Evolutionary conservation across 768 basidiomycete species (phyloP), one percentile per base, ranked within the genome.

Genomic region (Calocybe gangraenosa): DNA sequence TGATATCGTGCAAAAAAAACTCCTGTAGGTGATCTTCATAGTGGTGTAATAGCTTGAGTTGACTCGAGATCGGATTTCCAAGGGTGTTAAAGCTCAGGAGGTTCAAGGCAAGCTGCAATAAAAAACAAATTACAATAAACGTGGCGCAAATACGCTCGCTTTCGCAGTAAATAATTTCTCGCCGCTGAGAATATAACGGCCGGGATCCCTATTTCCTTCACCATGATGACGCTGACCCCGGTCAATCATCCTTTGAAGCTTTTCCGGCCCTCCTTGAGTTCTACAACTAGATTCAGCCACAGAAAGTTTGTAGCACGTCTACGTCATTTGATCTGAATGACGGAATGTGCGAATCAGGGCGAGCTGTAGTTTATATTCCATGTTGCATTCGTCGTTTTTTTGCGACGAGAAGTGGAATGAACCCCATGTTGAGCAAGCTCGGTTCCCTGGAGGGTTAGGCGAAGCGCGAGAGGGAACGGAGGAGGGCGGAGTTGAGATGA

Each of bases 251-350:
- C 80, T 82, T 60, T 89, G 89, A 10, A 98, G 78, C 0, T 92
- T 95, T 55, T 84, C 82, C 32, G 66, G 2, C 87, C 90, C 53
- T 77, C 76, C 47, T 88, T 86, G 52, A 98, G 79, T 60, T 94
- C 86, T 2, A 65, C 63, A 50, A 1, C 94, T 94, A 1, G 87
- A 86, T 60, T 98, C 94, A 18, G 87, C 83, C 0, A 98, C 86
- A 1, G 80, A 81, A 9, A 84, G 74, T 50, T 92, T 90, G 50
- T 92, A 92, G 60, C 87, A 84, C 0, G 90, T 89, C 56, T 84
- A 81, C 94, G 79, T 92, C 95, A 97, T 59, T 95, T 93, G 65
- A 96, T 79, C 66, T 97, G 94, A 0, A 94, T 97, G 44, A 92
- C 88, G 17, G 97, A 84, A 49, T 84, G 80, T 3, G 79, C 76